A percentile compares a stretch with the other conserved stretches of the same genome.
Conservation (phyloP, 805 yeast species). For the Zygoascus bituminiphila region DNA sequence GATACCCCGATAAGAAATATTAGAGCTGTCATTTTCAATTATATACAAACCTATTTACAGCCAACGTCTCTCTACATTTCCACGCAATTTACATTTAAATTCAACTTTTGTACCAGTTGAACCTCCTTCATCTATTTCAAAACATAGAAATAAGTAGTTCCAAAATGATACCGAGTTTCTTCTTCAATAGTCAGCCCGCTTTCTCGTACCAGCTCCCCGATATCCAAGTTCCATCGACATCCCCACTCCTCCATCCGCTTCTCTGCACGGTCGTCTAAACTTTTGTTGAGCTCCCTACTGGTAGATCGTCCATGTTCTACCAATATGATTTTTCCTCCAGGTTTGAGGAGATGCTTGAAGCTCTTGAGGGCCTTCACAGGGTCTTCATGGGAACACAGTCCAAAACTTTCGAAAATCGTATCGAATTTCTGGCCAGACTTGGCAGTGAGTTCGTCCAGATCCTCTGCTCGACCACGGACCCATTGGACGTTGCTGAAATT, state of each 20-base stretch:
- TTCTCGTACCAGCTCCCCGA: conserved; percentile 75
- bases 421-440: conserved; percentile 53
- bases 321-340: conserved; percentile 81
- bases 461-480: conserved; percentile 86
- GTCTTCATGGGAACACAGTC: conserved; percentile 91
- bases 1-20: too few relatives aligned
- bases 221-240: conserved; percentile 94
- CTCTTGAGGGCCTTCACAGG: conserved; percentile 76
- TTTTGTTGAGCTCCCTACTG: conserved; percentile 57
- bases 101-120: too few relatives aligned
- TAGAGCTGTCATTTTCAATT: too few relatives aligned
- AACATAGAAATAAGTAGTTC: conserved; percentile 57
- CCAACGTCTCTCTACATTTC: too few relatives aligned
- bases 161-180: conserved; percentile 76
- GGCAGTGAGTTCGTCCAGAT: conserved; percentile 50
- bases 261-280: conserved; percentile 75
- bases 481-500: conserved; percentile 66
- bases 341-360: conserved; percentile 64
- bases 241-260: conserved; percentile 88
- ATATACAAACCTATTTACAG: too few relatives aligned
- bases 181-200: conserved; percentile 78
- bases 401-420: conserved; percentile 89
- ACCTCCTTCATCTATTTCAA: too few relatives aligned
- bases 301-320: conserved; percentile 90
- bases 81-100: too few relatives aligned